A percentile compares a stretch with the other conserved stretches of the same genome.
These are phyloP conservation scores for Thecaphora frezii DNA, from an alignment of 1,284 basidiomycete species.

Conservation along the genomic window DNA sequence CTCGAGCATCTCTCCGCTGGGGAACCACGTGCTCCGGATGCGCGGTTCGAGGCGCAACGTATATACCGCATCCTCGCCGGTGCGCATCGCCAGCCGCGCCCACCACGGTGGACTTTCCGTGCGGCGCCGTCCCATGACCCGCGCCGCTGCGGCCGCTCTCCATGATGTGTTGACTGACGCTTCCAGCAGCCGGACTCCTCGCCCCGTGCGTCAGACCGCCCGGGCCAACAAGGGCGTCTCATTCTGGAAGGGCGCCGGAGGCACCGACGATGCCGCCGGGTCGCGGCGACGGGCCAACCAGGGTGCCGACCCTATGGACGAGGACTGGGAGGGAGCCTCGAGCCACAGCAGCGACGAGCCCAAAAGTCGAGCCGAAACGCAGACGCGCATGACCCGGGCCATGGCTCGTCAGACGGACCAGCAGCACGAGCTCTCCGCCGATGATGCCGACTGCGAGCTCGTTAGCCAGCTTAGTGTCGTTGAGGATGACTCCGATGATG, in stretches of 20 bases:
- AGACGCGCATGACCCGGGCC: not conserved
- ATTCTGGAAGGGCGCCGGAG: too few relatives aligned
- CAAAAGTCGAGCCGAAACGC: too few relatives aligned
- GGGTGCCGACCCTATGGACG: not conserved
- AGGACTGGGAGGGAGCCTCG: not conserved
- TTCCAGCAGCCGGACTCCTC: not conserved
- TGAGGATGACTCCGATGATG: constrained; percentile 4
- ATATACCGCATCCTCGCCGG: constrained; percentile 39
- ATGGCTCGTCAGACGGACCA: not conserved
- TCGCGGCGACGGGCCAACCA: too few relatives aligned
- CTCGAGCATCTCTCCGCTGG: not conserved
- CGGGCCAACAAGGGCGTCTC: too few relatives aligned
- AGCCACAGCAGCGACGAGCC: not conserved
- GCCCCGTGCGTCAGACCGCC: too few relatives aligned
- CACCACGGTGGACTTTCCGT: not conserved
- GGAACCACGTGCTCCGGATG: not conserved
- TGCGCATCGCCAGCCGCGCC: constrained; percentile 16
- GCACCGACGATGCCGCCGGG: not conserved
- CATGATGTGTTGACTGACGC: not conserved
- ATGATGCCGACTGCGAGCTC: not conserved
- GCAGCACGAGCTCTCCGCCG: not conserved
- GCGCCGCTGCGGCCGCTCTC: not conserved
- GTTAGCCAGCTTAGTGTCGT: not conserved
- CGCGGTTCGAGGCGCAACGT: constrained; percentile 10
- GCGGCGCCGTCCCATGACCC: not conserved